Base-by-base conservation (phyloP, 2,329 filamentous ascomycete species). In the Teratosphaeria nubilosa region DNA sequence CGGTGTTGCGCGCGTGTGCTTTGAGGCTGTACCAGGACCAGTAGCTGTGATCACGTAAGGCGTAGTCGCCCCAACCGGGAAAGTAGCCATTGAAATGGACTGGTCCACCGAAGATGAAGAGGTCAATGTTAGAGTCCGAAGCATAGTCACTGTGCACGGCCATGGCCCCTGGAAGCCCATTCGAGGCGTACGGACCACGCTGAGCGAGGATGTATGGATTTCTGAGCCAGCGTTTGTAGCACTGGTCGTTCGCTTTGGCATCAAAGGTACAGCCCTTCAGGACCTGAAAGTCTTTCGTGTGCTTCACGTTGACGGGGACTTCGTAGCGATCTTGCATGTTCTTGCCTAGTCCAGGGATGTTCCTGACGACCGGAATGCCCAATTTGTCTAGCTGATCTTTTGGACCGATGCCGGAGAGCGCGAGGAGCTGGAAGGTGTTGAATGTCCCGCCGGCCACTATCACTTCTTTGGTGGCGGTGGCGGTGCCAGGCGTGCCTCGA, bases 341-440 rank as follows among this genome's bases (percentile, higher is more conserved):
- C 58, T 78, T 80, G 5, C 85, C 85, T 2, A 88, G 84, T 50
- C 85, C 82, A 1, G 80, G 79, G 0, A 82, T 80, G 60, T 86
- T 76, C 3, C 78, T 74, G 22, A 85, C 63, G 0, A 81, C 71
- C 1, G 75, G 66, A 61, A 87, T 86, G 16, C 74, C 71, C 64
- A 81, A 77, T 56, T 75, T 73, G 20, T 75, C 60, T 5, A 88
- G 77, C 63, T 84, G 78, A 0, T 73, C 67, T 10, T 70, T 64
- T 0, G 83, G 82, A 0, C 85, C 84, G 31, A 87, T 77, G n/a
- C 85, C 85, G 55, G 77, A 81, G 1, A 86, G 78, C 72, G 85
- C 82, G 16, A 87, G 78, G 2, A 87, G 71, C 69, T 87, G 84
- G 5, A 84, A 82, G 1, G 80, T 79, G 71, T 86, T 84, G 69